These are phyloP conservation scores for Tetracladium setigerum DNA, from an alignment of 495 filamentous ascomycete genomes.

Conservation along the genomic window DNA sequence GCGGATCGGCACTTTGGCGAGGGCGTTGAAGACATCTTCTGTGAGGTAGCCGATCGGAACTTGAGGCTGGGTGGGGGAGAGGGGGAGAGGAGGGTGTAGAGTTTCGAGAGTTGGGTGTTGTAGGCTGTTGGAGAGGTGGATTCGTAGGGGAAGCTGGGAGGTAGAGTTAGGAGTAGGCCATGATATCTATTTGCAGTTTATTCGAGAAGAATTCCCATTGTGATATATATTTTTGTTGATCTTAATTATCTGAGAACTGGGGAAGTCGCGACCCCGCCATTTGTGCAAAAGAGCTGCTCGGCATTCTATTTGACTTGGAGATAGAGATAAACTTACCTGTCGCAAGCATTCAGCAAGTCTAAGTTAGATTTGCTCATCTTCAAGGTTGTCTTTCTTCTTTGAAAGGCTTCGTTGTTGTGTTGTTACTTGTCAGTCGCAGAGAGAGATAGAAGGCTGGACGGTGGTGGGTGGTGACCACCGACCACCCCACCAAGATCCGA, in stretches of 20 bases:
- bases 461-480: no score
- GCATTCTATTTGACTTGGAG: no score
- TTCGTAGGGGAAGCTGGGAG: slow-evolving; percentile 59
- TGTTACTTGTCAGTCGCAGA: no score
- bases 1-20: slow-evolving; percentile 34
- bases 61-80: slow-evolving; percentile 35
- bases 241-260: no score
- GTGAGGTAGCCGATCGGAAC: slow-evolving; percentile 60
- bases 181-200: neutral
- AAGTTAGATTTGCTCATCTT: slow-evolving; percentile 45
- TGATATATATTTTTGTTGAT: no score
- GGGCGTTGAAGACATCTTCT: slow-evolving; percentile 46
- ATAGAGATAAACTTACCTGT: slow-evolving; percentile 42
- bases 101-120: slow-evolving; percentile 36
- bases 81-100: slow-evolving; percentile 38
- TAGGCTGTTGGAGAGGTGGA: slow-evolving; percentile 46
- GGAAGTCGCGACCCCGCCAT: slow-evolving; percentile 2
- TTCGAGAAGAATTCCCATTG: neutral
- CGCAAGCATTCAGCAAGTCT: slow-evolving; percentile 50
- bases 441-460: no score
- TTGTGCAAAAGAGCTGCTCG: no score
- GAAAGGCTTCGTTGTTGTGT: no score
- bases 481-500: no score
- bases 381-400: no score
- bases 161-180: neutral